Evolutionary conservation across 164 flowering plant genomes (phyloP), one percentile per base, ranked within the genome.

Genomic region (Berberis thunbergii): DNA sequence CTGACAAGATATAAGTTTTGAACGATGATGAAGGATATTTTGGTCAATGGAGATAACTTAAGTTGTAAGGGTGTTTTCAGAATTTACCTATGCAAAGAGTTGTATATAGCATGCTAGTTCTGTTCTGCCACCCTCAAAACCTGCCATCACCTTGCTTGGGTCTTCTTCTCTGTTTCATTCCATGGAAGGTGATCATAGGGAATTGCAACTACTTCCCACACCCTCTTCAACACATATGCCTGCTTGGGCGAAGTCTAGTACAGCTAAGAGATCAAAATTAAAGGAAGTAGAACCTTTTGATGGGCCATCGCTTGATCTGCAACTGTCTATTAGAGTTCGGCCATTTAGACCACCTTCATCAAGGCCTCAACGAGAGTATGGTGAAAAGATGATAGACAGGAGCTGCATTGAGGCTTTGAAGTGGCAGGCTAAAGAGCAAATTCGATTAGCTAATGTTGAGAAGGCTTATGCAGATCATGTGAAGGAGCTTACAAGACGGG

Each of bases 381-480:
- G 68, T 7, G 70, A 65, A 1, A 56, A 13, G 3, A 65, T 56
- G 67, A 45, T 58, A 2, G 72, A 75, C 58, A 10, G 61, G 41
- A 46, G 71, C 39, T 57, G 75, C 49, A 80, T 83, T 3, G 87
- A 85, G 74, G 82, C 86, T 4, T 39, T 93, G 72, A 88, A 83
- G 53, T 81, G 88, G 88, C 84, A 93, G 59, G 91, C 96, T 6
- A 81, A 86, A 4, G 98, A 94, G 81, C 95, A 94, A 64, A 82
- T 87, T 44, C 72, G 96, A 64, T 50, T 90, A 61, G 98, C 98
- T 3, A 81, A 91, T 0, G 73, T 83, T 58, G 98, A 94, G 69
- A 94, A 83, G 76, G 96, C 97, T 13, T 88, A 94, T 48, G 97
- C 98, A 4, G 98, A 94, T 83, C 71, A 87, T 13, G 84, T 90